phyloP scores from a whole-genome alignment of 345 rosid species.

The Linum trigynum region DNA sequence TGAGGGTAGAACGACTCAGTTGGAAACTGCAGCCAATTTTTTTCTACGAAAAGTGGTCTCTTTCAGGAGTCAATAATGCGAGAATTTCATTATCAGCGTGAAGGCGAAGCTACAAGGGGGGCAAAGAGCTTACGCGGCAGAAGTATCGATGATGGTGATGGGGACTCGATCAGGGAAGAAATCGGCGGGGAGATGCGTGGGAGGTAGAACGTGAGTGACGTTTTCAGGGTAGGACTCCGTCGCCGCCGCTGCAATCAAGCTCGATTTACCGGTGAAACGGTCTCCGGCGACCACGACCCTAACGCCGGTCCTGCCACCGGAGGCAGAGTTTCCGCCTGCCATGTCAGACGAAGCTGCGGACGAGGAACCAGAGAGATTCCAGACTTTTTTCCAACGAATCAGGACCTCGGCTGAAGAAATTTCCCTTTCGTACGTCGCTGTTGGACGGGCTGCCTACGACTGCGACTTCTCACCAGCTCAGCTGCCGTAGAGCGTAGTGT shows the following conservation, averaged over 20 bases:
- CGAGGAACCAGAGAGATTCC: neutral
- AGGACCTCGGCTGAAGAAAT: neutral
- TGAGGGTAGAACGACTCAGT: neutral
- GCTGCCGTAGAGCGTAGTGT: too few relatives aligned
- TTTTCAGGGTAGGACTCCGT: slow-evolving; percentile 56
- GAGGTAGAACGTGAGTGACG: slow-evolving; percentile 51
- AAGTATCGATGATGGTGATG: slow-evolving; percentile 72
- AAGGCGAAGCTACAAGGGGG: neutral
- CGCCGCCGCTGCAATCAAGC: slow-evolving; percentile 61
- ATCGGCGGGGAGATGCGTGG: slow-evolving; percentile 66
- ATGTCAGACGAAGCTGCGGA: slow-evolving; percentile 11
- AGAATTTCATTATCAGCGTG: neutral
- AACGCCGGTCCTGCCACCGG: slow-evolving; percentile 43
- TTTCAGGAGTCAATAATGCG: neutral
- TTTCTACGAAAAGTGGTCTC: neutral
- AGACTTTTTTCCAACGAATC: neutral
- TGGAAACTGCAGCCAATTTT: too few relatives aligned
- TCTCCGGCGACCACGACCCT: slow-evolving; percentile 71
- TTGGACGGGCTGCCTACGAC: too few relatives aligned
- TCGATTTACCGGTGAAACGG: slow-evolving; percentile 66
- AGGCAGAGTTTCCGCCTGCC: slow-evolving; percentile 36
- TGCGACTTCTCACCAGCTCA: too few relatives aligned
- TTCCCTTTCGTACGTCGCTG: too few relatives aligned
- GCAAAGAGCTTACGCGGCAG: slow-evolving; percentile 39
- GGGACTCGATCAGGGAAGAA: slow-evolving; percentile 64